Conservation (phyloP, 805 yeast genomes). For the Yamadazyma paraphyllophila region DNA sequence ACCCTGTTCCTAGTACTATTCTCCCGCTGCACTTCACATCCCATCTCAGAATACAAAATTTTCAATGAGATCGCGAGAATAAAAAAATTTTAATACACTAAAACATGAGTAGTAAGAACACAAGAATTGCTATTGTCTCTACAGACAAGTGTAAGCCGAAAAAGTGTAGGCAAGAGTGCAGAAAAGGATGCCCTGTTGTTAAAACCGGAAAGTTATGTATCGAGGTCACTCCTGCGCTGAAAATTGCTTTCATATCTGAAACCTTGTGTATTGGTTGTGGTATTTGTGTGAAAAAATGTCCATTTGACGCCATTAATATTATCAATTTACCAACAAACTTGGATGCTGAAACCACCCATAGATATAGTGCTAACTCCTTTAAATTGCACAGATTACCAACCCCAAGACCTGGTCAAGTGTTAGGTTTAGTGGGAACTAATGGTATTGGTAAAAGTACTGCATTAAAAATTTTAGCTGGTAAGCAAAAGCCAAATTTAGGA, state of each 20-base stretch:
- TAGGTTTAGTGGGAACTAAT: constrained; percentile 96
- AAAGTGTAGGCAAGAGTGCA: constrained; percentile 98
- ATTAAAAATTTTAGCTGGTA: constrained; percentile 92
- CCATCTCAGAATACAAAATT: constrained; percentile 2
- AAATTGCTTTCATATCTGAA: constrained; percentile 94
- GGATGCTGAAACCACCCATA: constrained; percentile 89
- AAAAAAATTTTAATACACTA: constrained; percentile 13
- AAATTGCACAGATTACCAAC: constrained; percentile 96
- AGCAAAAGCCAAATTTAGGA: constrained; percentile 96
- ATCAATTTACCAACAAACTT: constrained; percentile 95
- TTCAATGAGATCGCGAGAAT: constrained; percentile 7
- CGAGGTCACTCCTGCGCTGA: constrained; percentile 86
- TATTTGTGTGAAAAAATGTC: constrained; percentile 98
- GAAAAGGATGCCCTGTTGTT: constrained; percentile 95
- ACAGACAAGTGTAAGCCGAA: constrained; percentile 96
- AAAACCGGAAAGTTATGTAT: constrained; percentile 97
- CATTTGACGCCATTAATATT: constrained; percentile 94
- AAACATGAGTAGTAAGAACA: constrained; percentile 38
- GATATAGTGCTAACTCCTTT: constrained; percentile 97
- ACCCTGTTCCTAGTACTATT: not conserved
- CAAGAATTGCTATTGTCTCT: constrained; percentile 95
- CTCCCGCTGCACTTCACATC: constrained; percentile 2
- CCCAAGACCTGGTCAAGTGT: constrained; percentile 98
- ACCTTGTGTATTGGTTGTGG: constrained; percentile 98
- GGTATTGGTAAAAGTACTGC: constrained; percentile 99